phyloP scores from a whole-genome alignment of 768 basidiomycete species.

The Calocybe gangraenosa region DNA sequence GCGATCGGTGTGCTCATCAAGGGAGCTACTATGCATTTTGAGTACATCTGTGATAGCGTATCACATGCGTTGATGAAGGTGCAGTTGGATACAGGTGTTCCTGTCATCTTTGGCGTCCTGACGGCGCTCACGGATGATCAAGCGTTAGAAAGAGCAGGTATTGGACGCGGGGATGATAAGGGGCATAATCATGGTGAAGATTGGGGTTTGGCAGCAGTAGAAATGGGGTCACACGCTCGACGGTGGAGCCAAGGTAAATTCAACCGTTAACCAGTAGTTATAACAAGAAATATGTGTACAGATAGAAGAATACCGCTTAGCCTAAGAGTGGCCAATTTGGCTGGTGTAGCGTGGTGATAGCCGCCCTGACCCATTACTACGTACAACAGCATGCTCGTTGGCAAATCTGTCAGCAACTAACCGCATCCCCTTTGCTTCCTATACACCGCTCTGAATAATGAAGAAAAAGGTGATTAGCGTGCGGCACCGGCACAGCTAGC shows the following conservation, averaged over 20 bases:
- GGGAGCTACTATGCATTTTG: conserved; percentile 98
- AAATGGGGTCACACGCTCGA: conserved; percentile 71
- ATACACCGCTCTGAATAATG: conserved; percentile 29
- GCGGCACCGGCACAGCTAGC: conserved; percentile 8
- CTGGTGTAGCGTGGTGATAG: neutral
- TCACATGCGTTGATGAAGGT: conserved; percentile 93
- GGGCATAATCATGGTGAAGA: conserved; percentile 98
- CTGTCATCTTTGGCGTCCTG: conserved; percentile 95
- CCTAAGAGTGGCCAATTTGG: neutral
- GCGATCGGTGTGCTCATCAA: conserved; percentile 99
- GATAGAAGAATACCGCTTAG: neutral
- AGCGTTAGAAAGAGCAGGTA: conserved; percentile 90
- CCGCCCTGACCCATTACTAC: conserved; percentile 6
- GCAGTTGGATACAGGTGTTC: conserved; percentile 89
- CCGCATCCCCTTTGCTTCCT: conserved; percentile 5
- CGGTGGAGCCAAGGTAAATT: conserved; percentile 74
- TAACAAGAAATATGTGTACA: conserved; percentile 3
- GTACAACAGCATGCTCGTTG: conserved; percentile 5
- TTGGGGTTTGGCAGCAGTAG: conserved; percentile 96
- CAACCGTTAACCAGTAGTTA: conserved; percentile 17
- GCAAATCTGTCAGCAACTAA: conserved; percentile 13
- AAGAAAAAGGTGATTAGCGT: conserved; percentile 54
- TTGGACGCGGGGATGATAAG: conserved; percentile 62
- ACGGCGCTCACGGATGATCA: conserved; percentile 92
- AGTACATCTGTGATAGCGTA: conserved; percentile 95